Conservation (phyloP, 78 protist species). For the Abeoforma whisleri region DNA sequence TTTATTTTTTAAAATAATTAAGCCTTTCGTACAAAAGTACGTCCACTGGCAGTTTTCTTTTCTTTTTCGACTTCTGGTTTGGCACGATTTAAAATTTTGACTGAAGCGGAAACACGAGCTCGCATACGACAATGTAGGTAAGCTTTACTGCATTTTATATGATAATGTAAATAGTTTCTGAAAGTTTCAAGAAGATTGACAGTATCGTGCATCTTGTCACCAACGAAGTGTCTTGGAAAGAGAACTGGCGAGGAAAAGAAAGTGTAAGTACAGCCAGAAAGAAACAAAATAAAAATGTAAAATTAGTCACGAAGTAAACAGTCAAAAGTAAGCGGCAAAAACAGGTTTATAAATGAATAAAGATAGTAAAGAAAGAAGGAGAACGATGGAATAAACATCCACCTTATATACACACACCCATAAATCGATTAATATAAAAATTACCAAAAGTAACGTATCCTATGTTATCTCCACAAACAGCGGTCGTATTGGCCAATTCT, state of each 20-base stretch:
- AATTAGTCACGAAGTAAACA: too few relatives aligned
- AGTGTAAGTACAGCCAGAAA: background rate
- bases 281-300: conserved; percentile 30
- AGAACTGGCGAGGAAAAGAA: background rate
- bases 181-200: conserved; percentile 63
- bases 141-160: conserved; percentile 83
- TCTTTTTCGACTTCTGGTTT: conserved; percentile 62
- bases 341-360: too few relatives aligned
- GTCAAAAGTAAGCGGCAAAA: too few relatives aligned
- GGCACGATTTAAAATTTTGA: conserved; percentile 76
- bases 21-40: background rate
- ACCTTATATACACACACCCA: too few relatives aligned
- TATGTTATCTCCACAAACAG: conserved; percentile 23
- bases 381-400: too few relatives aligned
- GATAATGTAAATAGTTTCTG: conserved; percentile 85
- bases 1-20: too few relatives aligned
- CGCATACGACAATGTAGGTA: conserved; percentile 84
- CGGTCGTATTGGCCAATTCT: conserved; percentile 47
- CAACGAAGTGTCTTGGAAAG: too few relatives aligned
- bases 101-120: conserved; percentile 61
- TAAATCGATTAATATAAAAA: too few relatives aligned
- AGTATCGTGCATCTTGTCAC: conserved; percentile 45
- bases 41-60: conserved; percentile 31
- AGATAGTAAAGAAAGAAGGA: too few relatives aligned
- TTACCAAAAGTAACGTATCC: conserved; percentile 66